Conservation (phyloP, 306 rosid genomes). For the Castanea sativa region DNA sequence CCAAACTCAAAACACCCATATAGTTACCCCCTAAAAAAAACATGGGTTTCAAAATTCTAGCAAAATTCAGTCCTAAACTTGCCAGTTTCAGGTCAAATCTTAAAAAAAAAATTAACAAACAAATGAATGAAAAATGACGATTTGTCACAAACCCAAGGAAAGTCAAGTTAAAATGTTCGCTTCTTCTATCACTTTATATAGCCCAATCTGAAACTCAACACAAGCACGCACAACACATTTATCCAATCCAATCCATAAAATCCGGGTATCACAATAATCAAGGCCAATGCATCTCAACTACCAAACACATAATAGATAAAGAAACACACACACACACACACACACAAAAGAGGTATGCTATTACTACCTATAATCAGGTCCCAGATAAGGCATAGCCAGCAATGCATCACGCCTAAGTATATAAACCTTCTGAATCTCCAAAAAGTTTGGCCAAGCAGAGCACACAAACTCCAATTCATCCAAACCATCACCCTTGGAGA, state of each 20-base stretch:
- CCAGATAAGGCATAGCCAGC: constrained; percentile 51
- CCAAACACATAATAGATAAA: not conserved
- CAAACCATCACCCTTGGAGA: constrained; percentile 54
- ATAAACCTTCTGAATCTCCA: constrained; percentile 67
- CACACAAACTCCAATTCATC: constrained; percentile 60
- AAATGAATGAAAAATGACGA: not conserved
- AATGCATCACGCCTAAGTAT: constrained; percentile 33
- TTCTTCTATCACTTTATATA: too few species aligned
- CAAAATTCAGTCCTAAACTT: not conserved
- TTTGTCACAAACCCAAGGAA: too few species aligned
- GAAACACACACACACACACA: not conserved
- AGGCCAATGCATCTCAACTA: not conserved
- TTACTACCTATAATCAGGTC: constrained; percentile 73
- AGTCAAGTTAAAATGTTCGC: too few species aligned
- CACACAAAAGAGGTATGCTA: not conserved
- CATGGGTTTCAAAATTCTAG: not conserved
- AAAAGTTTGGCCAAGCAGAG: constrained; percentile 70
- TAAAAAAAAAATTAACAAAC: not conserved
- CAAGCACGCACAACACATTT: too few species aligned
- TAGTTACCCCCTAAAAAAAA: not conserved
- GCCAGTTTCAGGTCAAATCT: not conserved
- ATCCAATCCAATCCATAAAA: too few species aligned
- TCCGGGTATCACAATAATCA: too few species aligned
- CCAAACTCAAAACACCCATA: constrained; percentile 13
- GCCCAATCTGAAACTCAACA: too few species aligned